Evolutionary conservation across 129 eudicot genomes (phyloP).

Genomic region (Lonicera japonica): DNA sequence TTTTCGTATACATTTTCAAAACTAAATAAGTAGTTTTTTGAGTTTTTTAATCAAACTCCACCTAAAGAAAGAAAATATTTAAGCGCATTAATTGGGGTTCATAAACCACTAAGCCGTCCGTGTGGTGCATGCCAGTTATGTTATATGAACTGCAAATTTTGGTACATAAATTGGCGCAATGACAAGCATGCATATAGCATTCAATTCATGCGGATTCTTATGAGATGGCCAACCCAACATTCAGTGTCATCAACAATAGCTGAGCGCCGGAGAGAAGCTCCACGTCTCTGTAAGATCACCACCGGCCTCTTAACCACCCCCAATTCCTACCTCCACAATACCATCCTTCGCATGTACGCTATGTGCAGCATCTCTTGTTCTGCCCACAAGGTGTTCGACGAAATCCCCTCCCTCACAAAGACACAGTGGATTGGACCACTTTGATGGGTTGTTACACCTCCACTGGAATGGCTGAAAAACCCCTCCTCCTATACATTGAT

Average conservation of each 20-base stretch:
- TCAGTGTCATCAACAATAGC: slow-evolving; percentile 9
- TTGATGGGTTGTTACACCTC: slow-evolving; percentile 25
- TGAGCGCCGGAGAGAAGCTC: slow-evolving; percentile 15
- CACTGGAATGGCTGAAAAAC: slow-evolving; percentile 8
- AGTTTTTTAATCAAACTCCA: too few species aligned
- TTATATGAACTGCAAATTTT: too few species aligned
- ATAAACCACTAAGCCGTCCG: too few species aligned
- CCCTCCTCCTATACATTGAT: slow-evolving; percentile 16
- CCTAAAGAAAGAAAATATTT: too few species aligned
- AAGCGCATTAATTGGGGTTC: too few species aligned
- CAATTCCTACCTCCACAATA: slow-evolving; percentile 19
- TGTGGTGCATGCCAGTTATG: too few species aligned
- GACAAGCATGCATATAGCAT: too few species aligned
- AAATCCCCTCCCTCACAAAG: slow-evolving; percentile 28
- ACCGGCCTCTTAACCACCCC: slow-evolving; percentile 26
- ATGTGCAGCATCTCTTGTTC: slow-evolving; percentile 2
- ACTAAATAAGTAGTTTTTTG: too few species aligned
- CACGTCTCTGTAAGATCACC: slow-evolving; percentile 31
- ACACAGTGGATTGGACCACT: slow-evolving; percentile 39
- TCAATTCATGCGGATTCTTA: too few species aligned
- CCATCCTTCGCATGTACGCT: slow-evolving; percentile 27
- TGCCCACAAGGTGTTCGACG: slow-evolving; percentile 33
- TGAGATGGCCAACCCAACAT: slow-evolving; percentile 24
- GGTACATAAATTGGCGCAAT: too few species aligned
- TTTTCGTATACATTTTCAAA: too few species aligned